Evolutionary conservation across 768 basidiomycete species (phyloP).

Genomic region (Lyophyllum decastes): DNA sequence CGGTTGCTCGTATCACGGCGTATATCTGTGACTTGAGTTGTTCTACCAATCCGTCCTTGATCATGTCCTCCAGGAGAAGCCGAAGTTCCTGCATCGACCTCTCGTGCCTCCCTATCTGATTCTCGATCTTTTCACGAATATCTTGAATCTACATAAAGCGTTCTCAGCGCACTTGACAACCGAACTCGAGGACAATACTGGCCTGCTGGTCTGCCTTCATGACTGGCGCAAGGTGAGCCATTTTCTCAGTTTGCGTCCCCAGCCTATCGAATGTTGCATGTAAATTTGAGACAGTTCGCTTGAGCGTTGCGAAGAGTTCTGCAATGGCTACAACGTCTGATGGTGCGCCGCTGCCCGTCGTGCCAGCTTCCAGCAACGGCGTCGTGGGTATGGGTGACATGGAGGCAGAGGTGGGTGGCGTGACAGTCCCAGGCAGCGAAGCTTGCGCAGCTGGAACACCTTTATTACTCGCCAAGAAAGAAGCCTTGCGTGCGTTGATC

Average conservation of each 20-base stretch:
- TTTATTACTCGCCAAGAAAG: neutral
- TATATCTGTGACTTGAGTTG: slow-evolving; percentile 38
- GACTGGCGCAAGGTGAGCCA: slow-evolving; percentile 45
- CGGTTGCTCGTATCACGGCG: slow-evolving; percentile 31
- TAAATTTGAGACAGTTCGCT: slow-evolving; percentile 39
- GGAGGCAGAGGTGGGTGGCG: slow-evolving; percentile 6
- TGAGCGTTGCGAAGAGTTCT: slow-evolving; percentile 48
- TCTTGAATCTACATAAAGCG: slow-evolving; percentile 37
- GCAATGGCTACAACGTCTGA: slow-evolving; percentile 44
- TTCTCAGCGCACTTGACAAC: slow-evolving; percentile 9
- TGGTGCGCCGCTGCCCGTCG: slow-evolving; percentile 17
- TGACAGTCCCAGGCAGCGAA: slow-evolving; percentile 3
- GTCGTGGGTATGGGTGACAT: neutral
- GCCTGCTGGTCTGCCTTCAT: slow-evolving; percentile 48
- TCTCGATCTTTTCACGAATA: slow-evolving; percentile 36
- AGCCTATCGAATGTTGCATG: slow-evolving; percentile 45
- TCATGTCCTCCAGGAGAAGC: slow-evolving; percentile 32
- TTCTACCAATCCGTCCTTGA: slow-evolving; percentile 43
- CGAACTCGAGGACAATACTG: slow-evolving; percentile 9
- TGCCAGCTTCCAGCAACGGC: neutral
- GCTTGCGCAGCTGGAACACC: neutral
- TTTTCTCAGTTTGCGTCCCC: slow-evolving; percentile 43
- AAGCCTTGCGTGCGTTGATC: slow-evolving; percentile 2
- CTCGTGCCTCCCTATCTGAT: slow-evolving; percentile 41
- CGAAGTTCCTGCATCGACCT: slow-evolving; percentile 36